phyloP scores from a whole-genome alignment of 192 early-diverging fungal genomes.

The Backusella sp. region DNA sequence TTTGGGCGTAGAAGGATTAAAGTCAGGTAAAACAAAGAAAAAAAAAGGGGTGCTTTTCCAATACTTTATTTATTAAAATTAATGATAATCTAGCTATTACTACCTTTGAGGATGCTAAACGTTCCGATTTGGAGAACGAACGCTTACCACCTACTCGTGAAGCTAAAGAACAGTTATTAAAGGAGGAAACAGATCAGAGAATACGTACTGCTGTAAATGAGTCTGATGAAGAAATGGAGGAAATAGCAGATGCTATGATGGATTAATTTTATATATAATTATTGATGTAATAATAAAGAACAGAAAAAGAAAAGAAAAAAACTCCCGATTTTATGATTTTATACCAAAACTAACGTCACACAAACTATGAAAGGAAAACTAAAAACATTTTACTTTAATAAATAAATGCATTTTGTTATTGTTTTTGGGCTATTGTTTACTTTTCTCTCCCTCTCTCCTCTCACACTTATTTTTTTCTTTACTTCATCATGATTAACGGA shows the following conservation, averaged over 20 bases:
- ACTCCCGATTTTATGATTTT: background rate
- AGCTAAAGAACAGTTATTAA: conserved; percentile 38
- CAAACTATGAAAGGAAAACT: background rate
- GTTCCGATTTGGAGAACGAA: conserved; percentile 92
- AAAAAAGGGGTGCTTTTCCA: background rate
- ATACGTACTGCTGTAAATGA: conserved; percentile 32
- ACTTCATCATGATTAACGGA: conserved; percentile 4
- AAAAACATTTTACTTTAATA: conserved; percentile 12
- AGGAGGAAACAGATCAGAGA: conserved; percentile 33
- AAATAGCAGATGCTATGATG: conserved; percentile 31
- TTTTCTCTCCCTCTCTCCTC: background rate
- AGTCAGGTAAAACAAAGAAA: conserved; percentile 55
- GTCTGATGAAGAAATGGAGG: conserved; percentile 26
- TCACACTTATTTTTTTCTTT: background rate
- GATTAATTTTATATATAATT: conserved; percentile 18
- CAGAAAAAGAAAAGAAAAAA: background rate
- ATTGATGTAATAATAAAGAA: conserved; percentile 4
- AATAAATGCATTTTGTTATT: background rate
- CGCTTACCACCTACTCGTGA: conserved; percentile 78
- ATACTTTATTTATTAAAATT: background rate
- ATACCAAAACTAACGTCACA: conserved; percentile 1
- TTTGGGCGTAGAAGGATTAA: conserved; percentile 90
- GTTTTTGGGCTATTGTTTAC: conserved; percentile 1
- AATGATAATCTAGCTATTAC: conserved; percentile 62
- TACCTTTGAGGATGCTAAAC: conserved; percentile 91